These are phyloP conservation scores for Hypholoma sublateritium DNA, from an alignment of 768 basidiomycete genomes.

Conservation along the genomic window DNA sequence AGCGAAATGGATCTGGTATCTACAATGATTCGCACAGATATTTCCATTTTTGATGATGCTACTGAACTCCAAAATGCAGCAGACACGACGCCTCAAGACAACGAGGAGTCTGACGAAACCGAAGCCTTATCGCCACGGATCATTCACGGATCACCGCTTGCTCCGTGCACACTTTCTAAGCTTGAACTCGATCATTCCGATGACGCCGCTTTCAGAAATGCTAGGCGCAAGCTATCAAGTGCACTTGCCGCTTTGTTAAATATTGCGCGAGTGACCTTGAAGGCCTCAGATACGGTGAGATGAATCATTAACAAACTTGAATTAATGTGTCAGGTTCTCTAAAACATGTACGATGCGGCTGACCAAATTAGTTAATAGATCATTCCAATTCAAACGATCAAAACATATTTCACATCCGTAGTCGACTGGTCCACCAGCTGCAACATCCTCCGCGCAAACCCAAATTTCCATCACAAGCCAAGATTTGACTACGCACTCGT, in stretches of 20 bases:
- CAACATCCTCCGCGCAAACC: conserved; percentile 30
- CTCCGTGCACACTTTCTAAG: too few species aligned
- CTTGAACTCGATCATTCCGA: too few species aligned
- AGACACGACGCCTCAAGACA: not conserved
- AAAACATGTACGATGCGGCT: not conserved
- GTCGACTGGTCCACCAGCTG: conserved; percentile 25
- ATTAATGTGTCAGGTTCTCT: not conserved
- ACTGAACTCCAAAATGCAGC: not conserved
- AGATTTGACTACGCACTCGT: conserved; percentile 24
- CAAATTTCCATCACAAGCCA: conserved; percentile 23
- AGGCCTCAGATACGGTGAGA: not conserved
- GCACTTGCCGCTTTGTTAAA: too few species aligned
- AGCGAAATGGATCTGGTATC: conserved; percentile 8
- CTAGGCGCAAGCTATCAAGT: too few species aligned
- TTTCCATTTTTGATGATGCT: not conserved
- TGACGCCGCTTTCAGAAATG: too few species aligned
- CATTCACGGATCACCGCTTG: not conserved
- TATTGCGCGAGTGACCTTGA: too few species aligned
- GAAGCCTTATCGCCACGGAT: not conserved
- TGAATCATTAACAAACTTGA: not conserved
- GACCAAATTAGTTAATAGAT: conserved; percentile 14
- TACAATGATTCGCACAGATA: conserved; percentile 1
- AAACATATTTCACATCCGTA: conserved; percentile 24
- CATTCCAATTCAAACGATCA: conserved; percentile 22
- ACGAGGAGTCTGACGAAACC: not conserved